Evolutionary conservation across 345 rosid species (phyloP).

Genomic region (Stellera chamaejasme): DNA sequence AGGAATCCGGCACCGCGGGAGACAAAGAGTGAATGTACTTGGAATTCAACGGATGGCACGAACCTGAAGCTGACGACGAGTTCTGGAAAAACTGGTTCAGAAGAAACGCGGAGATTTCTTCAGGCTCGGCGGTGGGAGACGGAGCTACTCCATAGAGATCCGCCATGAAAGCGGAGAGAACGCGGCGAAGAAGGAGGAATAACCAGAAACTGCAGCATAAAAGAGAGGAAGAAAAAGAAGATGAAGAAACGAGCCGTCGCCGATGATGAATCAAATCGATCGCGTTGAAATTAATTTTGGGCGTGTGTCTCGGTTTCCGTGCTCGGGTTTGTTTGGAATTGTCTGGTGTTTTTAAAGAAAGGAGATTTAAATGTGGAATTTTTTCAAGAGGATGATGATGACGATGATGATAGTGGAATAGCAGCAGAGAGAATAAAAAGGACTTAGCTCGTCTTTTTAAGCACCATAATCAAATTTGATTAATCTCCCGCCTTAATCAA

Average conservation of each 20-base stretch:
- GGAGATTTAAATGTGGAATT: conserved; percentile 1
- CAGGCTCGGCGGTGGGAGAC: conserved; percentile 29
- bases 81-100: conserved; percentile 36
- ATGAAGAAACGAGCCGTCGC: background rate
- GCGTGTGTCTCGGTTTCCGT: background rate
- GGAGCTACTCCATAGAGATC: conserved; percentile 41
- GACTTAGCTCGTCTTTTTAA: conserved; percentile 5
- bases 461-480: conserved; percentile 24
- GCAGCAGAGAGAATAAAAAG: background rate
- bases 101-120: conserved; percentile 41
- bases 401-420: background rate
- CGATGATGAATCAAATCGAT: background rate
- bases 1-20: conserved; percentile 7
- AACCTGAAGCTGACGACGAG: conserved; percentile 21
- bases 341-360: background rate
- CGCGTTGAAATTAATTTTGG: background rate
- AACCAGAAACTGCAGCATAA: background rate
- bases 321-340: conserved; percentile 1
- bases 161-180: conserved; percentile 29
- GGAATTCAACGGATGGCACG: conserved; percentile 15
- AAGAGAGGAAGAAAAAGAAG: conserved; percentile 3
- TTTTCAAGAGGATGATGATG: conserved; percentile 7
- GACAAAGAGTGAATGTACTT: conserved; percentile 11
- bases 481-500: conserved; percentile 47
- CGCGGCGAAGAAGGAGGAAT: background rate